A percentile compares a stretch with the other conserved stretches of the same genome.
These are phyloP conservation scores for Apiospora pterosperma DNA, from an alignment of 2,329 filamentous ascomycete genomes.

Conservation along the genomic window DNA sequence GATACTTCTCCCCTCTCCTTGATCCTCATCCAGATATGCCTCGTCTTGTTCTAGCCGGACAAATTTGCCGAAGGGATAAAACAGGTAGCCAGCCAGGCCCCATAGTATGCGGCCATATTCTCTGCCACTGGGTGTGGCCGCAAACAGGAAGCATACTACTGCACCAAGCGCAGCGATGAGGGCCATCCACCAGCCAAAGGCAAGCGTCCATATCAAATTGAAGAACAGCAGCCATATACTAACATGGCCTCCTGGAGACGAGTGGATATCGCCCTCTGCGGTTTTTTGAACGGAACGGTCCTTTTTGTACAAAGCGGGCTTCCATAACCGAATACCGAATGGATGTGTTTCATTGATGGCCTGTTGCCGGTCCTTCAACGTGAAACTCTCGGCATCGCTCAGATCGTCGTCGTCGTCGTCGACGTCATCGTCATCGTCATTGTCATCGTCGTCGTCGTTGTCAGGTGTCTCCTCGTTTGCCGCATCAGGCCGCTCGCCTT, in stretches of 20 bases:
- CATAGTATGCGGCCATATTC: slow-evolving; percentile 85
- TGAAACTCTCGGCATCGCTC: slow-evolving; percentile 97
- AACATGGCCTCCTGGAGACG: slow-evolving; percentile 82
- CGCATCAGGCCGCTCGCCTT: slow-evolving; percentile 22
- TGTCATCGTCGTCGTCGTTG: slow-evolving; percentile 35
- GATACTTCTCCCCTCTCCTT: slow-evolving; percentile 93
- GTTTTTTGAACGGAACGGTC: slow-evolving; percentile 93
- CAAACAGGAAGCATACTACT: slow-evolving; percentile 73
- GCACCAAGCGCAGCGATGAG: slow-evolving; percentile 71
- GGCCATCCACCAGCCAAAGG: slow-evolving; percentile 97
- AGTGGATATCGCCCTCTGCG: slow-evolving; percentile 96
- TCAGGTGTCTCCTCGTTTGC: slow-evolving; percentile 32
- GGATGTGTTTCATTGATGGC: slow-evolving; percentile 99
- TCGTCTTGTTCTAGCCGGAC: slow-evolving; percentile 92
- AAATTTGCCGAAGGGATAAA: slow-evolving; percentile 97
- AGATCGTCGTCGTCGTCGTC: slow-evolving; percentile 68
- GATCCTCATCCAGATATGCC: slow-evolving; percentile 88
- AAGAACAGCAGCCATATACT: slow-evolving; percentile 81
- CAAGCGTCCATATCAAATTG: slow-evolving; percentile 84
- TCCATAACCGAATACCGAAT: slow-evolving; percentile 98
- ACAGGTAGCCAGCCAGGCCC: slow-evolving; percentile 79
- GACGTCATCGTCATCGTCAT: slow-evolving; percentile 48
- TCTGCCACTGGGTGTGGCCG: slow-evolving; percentile 72
- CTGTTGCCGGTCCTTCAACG: slow-evolving; percentile 91
- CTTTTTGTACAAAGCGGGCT: slow-evolving; percentile 97